Conservation (phyloP, 2,329 filamentous ascomycete species). For the Aspergillus ustus region DNA sequence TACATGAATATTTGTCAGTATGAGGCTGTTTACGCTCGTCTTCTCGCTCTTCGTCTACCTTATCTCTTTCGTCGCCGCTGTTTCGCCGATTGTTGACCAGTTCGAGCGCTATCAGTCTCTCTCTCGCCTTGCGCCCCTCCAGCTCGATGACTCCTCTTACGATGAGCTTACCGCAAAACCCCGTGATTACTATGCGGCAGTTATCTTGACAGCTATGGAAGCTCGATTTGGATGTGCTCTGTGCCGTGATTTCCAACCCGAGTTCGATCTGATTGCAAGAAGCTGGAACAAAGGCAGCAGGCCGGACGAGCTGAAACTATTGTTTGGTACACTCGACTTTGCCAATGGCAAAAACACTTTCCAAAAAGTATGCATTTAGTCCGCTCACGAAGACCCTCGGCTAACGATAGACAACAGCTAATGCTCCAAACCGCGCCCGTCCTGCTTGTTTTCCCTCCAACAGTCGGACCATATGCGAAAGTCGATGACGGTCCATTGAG, state of each 20-base stretch:
- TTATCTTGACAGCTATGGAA: constrained; percentile 87
- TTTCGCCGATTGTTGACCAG: constrained; percentile 66
- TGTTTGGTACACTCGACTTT: constrained; percentile 90
- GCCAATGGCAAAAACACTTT: constrained; percentile 81
- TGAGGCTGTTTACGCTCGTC: constrained; percentile 38
- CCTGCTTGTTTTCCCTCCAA: constrained; percentile 84
- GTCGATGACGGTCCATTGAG: constrained; percentile 70
- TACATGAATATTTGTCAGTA: constrained; percentile 28
- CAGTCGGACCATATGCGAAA: constrained; percentile 77
- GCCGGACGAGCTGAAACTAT: constrained; percentile 54
- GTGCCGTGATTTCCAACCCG: constrained; percentile 89
- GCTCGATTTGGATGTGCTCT: constrained; percentile 80
- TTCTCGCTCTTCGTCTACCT: constrained; percentile 48
- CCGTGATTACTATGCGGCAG: constrained; percentile 79
- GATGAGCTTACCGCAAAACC: constrained; percentile 74
- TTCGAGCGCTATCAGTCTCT: constrained; percentile 75
- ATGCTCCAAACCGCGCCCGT: constrained; percentile 93
- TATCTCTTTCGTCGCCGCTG: constrained; percentile 33
- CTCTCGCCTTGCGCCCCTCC: constrained; percentile 70
- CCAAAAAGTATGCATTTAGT: constrained; percentile 68
- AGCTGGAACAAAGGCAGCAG: constrained; percentile 89
- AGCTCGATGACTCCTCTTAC: constrained; percentile 78
- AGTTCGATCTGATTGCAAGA: constrained; percentile 85
- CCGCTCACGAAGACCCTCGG: not conserved
- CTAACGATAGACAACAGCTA: constrained; percentile 61